Percentiles rank a stretch among this genome's conserved stretches.
phyloP scores from a whole-genome alignment of 2,329 filamentous ascomycete species.

The Phaeomoniella chlamydospora region DNA sequence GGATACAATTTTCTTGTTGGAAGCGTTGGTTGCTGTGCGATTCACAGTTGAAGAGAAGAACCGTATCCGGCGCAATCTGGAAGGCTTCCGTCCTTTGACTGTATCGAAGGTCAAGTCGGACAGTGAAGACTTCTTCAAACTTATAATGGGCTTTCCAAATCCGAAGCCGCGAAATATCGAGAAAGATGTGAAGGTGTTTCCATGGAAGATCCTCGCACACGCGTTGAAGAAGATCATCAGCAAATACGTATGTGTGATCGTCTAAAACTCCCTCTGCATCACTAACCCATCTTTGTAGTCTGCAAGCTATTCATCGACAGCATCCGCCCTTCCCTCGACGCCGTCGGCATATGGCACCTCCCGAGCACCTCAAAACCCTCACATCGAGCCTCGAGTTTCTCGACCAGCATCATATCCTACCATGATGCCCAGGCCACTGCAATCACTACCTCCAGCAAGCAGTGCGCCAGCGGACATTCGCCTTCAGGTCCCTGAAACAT shows the following conservation, averaged over 20 bases:
- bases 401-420: conserved; percentile 26
- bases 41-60: conserved; percentile 99
- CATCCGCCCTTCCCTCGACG: conserved; percentile 26
- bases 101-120: conserved; percentile 87
- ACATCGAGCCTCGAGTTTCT: conserved; percentile 32
- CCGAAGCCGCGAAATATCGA: conserved; percentile 96
- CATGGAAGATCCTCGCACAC: conserved; percentile 76
- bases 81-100: conserved; percentile 82
- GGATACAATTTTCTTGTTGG: conserved; percentile 88
- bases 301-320: conserved; percentile 55
- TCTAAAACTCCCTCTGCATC: conserved; percentile 11
- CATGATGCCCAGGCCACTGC: conserved; percentile 15
- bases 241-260: conserved; percentile 57
- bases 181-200: conserved; percentile 98
- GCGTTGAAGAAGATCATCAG: conserved; percentile 96
- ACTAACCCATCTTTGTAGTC: conserved; percentile 28
- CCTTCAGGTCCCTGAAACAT: conserved; percentile 8
- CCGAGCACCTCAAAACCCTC: conserved; percentile 30
- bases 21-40: conserved; percentile 70
- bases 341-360: conserved; percentile 23
- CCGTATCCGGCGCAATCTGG: conserved; percentile 84
- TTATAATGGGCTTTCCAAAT: conserved; percentile 94
- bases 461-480: conserved; percentile 8
- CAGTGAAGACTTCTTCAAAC: conserved; percentile 94
- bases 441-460: conserved; percentile 5